Evolutionary conservation across 352 stramenopile genomes (phyloP).

Genomic region (Sclerospora graminicola): DNA sequence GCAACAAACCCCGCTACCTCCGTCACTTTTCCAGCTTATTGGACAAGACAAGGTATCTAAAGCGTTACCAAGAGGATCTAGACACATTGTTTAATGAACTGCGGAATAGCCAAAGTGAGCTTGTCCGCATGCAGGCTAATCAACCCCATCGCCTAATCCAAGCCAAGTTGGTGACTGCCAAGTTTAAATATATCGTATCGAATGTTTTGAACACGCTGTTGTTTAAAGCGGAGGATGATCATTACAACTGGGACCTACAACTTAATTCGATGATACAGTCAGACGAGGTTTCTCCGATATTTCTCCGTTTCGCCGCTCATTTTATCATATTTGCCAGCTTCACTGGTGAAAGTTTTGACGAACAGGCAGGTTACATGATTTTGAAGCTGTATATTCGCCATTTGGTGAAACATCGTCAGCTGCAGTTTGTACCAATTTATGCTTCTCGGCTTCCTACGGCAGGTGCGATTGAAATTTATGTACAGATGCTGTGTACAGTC

Average conservation of each 20-base stretch:
- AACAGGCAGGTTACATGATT: conserved; percentile 62
- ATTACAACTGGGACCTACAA: conserved; percentile 63
- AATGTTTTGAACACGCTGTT: conserved; percentile 48
- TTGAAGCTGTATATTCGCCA: conserved; percentile 78
- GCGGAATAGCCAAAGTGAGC: conserved; percentile 41
- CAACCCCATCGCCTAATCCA: conserved; percentile 70
- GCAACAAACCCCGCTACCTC: conserved; percentile 53
- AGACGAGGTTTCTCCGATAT: conserved; percentile 38
- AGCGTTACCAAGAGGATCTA: conserved; percentile 56
- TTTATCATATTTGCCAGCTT: conserved; percentile 68
- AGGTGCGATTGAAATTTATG: conserved; percentile 59
- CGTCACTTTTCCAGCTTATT: conserved; percentile 41
- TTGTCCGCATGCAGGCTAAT: conserved; percentile 57
- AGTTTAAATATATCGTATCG: conserved; percentile 70
- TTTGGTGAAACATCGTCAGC: conserved; percentile 65
- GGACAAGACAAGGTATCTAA: conserved; percentile 67
- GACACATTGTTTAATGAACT: conserved; percentile 75
- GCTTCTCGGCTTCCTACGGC: conserved; percentile 46
- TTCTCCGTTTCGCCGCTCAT: conserved; percentile 71
- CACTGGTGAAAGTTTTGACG: conserved; percentile 58
- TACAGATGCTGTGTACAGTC: conserved; percentile 54
- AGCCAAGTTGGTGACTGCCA: conserved; percentile 63
- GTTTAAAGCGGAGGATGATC: conserved; percentile 30
- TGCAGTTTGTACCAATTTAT: conserved; percentile 70
- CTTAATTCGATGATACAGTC: conserved; percentile 29